Base-by-base conservation (phyloP, 768 basidiomycete species). In the Termitomyces sp. region DNA sequence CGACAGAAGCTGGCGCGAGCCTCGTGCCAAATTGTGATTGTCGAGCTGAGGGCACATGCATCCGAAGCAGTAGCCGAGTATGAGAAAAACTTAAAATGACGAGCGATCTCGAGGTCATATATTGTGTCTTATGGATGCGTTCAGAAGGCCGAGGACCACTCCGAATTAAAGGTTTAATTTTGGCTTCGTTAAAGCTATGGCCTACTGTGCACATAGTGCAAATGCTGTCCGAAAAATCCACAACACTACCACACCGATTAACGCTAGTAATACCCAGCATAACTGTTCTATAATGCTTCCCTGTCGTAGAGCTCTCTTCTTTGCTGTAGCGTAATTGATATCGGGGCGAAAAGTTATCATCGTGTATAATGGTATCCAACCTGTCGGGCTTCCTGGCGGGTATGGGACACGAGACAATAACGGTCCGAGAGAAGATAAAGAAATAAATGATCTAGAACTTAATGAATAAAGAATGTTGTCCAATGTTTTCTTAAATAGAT, bases 331-430 rank as follows among this genome's bases (percentile, higher is more conserved):
- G 68, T 99, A 99, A 69, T 87, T 88, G 65, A 99, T 84, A 72
- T 98, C 96, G 51, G 94, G 92, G 42, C 96, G 83, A 76, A 99
- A 99, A 44, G 96, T 98, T 63, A 97, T 88, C 95, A 98, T 97
- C 34, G 92, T 92, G 72, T 99, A 99, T 50, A 96, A 79, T 57
- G 93, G 90, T 52, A 94, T 80, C 95, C 95, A 98, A 37, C 92
- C 94, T 61, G 70, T 68, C 44, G 87, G 87, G 59, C 77, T 72
- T 59, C 69, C 69, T 58, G 85, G 69, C 36, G 85, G 81, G 71
- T 88, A 92, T 10, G 87, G 78, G 48, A 77, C 68, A 58, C 69
- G 75, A 61, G 81, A 72, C 61, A 86, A 64, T 20, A 71, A 66
- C 55, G 79, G 78, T 44, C 73, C 73, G 63, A 84, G 69, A 60